These are phyloP conservation scores for Earliella scabrosa DNA, from an alignment of 1,284 basidiomycete genomes.

Conservation along the genomic window DNA sequence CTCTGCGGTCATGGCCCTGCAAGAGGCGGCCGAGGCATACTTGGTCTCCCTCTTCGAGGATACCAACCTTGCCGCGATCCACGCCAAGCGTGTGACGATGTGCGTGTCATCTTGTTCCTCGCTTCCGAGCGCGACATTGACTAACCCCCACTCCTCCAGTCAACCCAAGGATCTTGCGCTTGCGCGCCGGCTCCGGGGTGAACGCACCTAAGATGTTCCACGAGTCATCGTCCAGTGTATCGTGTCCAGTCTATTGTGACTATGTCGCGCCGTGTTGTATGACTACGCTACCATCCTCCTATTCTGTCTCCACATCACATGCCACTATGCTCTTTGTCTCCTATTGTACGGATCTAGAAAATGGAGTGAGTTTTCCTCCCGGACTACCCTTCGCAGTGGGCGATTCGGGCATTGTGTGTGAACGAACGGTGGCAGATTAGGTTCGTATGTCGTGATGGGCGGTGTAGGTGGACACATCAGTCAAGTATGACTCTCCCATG, in stretches of 20 bases:
- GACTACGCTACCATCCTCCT: constrained; percentile 15
- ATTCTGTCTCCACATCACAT: constrained; percentile 14
- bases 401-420: not conserved
- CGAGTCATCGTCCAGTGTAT: constrained; percentile 1
- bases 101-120: constrained; percentile 14
- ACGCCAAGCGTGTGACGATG: constrained; percentile 88
- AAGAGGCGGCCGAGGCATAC: constrained; percentile 93
- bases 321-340: constrained; percentile 20
- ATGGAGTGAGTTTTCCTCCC: constrained; percentile 9
- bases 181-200: constrained; percentile 79
- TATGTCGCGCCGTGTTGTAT: constrained; percentile 27
- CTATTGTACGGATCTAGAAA: constrained; percentile 18
- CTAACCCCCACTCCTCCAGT: constrained; percentile 17
- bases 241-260: constrained; percentile 4
- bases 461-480: not conserved
- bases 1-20: constrained; percentile 88
- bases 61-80: constrained; percentile 84
- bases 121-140: not conserved
- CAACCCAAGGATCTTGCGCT: constrained; percentile 81
- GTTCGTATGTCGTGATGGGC: not conserved
- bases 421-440: not conserved
- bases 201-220: constrained; percentile 60
- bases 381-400: not conserved
- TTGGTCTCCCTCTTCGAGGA: constrained; percentile 89
- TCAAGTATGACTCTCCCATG: too few relatives aligned